Conservation (phyloP, 441 rosid species). For the Isatis lusitanica region DNA sequence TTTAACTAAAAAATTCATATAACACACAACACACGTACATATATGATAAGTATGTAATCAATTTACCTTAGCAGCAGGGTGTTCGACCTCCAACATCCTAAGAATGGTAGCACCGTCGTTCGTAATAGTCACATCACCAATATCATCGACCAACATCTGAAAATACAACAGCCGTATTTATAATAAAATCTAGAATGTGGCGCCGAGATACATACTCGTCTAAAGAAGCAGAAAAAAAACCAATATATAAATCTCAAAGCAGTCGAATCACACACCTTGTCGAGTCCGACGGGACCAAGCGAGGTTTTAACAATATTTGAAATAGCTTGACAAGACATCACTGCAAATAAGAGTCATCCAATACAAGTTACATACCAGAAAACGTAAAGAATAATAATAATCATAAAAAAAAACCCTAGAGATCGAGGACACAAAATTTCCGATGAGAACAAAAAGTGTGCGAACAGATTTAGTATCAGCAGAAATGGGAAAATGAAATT, state of each 20-base stretch:
- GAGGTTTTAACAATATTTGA: conserved; percentile 96
- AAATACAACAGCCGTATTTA: not conserved
- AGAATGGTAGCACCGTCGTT: conserved; percentile 95
- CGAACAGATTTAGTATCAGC: not conserved
- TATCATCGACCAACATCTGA: conserved; percentile 96
- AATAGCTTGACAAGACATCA: conserved; percentile 94
- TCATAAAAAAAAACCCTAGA: conserved; percentile 17
- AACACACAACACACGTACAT: not conserved
- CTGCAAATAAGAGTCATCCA: conserved; percentile 34
- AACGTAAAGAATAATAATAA: not conserved
- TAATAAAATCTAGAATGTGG: not conserved
- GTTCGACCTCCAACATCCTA: conserved; percentile 94
- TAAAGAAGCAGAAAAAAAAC: not conserved
- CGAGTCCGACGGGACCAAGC: conserved; percentile 96
- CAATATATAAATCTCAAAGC: not conserved
- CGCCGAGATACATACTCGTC: not conserved
- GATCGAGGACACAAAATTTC: conserved; percentile 10
- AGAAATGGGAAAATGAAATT: not conserved
- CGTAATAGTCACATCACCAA: conserved; percentile 92
- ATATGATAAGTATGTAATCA: not conserved
- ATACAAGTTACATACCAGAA: not conserved
- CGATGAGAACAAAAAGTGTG: not conserved
- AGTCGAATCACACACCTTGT: conserved; percentile 50
- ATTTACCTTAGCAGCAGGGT: conserved; percentile 92
- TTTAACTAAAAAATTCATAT: not conserved